Percentiles rank a stretch among this genome's conserved stretches.
Conservation (phyloP, 2,329 filamentous ascomycete species). For the Phialocephala sp. region DNA sequence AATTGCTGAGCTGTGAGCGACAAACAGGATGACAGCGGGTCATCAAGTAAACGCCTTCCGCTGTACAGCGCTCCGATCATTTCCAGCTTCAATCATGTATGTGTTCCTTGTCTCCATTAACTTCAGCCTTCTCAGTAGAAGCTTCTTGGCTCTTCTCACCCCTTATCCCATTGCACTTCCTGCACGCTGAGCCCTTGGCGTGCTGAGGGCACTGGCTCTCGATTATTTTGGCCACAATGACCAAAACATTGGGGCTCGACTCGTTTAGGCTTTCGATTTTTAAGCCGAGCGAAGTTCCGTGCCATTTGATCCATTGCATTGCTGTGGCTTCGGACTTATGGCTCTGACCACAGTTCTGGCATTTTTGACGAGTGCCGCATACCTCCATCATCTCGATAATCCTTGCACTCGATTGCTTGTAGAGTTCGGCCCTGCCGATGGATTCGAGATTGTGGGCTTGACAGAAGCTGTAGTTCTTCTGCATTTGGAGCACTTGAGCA, state of each 20-base stretch:
- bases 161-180: neutral
- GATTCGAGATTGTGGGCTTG: neutral
- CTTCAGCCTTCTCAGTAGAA: neutral
- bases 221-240: neutral
- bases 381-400: slow-evolving; percentile 4
- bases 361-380: slow-evolving; percentile 1
- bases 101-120: neutral
- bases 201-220: neutral
- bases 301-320: slow-evolving; percentile 1
- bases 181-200: neutral
- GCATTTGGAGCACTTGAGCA: neutral
- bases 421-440: neutral
- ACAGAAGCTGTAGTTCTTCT: neutral
- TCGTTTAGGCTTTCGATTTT: neutral
- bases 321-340: neutral
- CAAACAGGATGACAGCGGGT: neutral
- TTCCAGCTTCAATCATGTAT: neutral
- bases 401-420: neutral
- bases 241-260: neutral
- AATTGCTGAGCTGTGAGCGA: too few species aligned
- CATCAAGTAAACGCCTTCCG: neutral
- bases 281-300: neutral
- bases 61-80: too few species aligned
- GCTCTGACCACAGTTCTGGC: slow-evolving; percentile 2
- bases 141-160: neutral